phyloP scores from a whole-genome alignment of 495 filamentous ascomycete species.

The Chaetomium fimeti region DNA sequence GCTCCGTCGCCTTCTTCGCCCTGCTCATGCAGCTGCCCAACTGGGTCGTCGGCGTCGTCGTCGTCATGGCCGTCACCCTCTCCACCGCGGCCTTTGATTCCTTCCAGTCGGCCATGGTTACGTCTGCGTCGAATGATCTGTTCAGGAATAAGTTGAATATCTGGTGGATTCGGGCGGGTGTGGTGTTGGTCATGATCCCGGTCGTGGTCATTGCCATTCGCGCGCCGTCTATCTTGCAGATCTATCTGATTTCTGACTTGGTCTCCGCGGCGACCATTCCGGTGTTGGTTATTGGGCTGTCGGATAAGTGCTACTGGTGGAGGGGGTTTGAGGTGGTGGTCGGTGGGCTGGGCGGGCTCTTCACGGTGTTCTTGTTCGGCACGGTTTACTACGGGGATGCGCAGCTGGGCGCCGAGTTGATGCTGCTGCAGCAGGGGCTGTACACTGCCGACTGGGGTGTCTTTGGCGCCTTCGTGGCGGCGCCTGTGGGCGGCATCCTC shows the following conservation, averaged over 20 bases:
- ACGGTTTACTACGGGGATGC: slow-evolving; percentile 66
- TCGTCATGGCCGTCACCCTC: slow-evolving; percentile 72
- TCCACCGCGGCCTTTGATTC: slow-evolving; percentile 72
- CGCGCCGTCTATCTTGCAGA: slow-evolving; percentile 67
- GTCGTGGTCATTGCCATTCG: slow-evolving; percentile 68
- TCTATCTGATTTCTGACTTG: slow-evolving; percentile 74
- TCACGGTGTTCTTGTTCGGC: slow-evolving; percentile 75
- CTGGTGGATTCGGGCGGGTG: slow-evolving; percentile 62
- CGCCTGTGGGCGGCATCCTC: slow-evolving; percentile 66
- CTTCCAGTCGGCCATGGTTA: slow-evolving; percentile 74
- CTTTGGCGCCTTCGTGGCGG: slow-evolving; percentile 78
- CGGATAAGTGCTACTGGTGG: slow-evolving; percentile 64
- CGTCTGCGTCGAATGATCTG: slow-evolving; percentile 70
- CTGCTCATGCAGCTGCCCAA: slow-evolving; percentile 65
- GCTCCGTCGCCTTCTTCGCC: slow-evolving; percentile 69
- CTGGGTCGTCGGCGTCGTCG: slow-evolving; percentile 73
- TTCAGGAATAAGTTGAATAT: slow-evolving; percentile 72
- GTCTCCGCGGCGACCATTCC: slow-evolving; percentile 69
- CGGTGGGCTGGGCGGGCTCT: slow-evolving; percentile 66
- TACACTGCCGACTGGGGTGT: slow-evolving; percentile 71
- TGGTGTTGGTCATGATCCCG: slow-evolving; percentile 67
- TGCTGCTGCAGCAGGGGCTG: slow-evolving; percentile 66
- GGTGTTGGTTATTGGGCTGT: slow-evolving; percentile 64
- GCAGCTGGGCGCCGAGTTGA: slow-evolving; percentile 59
- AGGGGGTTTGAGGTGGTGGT: slow-evolving; percentile 71